phyloP scores from a whole-genome alignment of 208 protist genomes.

The Crithidia bombi region DNA sequence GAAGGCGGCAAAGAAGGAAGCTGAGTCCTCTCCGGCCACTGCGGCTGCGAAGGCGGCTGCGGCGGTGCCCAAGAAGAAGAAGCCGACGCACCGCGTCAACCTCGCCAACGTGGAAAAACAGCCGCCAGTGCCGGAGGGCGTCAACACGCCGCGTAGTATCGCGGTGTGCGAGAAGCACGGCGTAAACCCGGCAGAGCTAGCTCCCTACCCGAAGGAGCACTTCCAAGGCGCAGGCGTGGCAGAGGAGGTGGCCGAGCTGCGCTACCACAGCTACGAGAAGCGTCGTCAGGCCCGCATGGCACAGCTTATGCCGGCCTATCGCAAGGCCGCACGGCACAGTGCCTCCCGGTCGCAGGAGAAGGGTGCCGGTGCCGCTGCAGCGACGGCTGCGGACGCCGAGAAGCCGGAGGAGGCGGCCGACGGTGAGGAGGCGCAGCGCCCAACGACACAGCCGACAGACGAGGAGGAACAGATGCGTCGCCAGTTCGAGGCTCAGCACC shows the following conservation, averaged over 20 bases:
- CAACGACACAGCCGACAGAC: constrained; percentile 8
- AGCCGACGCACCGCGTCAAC: constrained; percentile 32
- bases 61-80: constrained; percentile 28
- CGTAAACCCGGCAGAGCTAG: constrained; percentile 62
- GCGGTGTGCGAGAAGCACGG: constrained; percentile 57
- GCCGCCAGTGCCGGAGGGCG: constrained; percentile 44
- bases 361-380: not conserved
- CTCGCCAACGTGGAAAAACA: constrained; percentile 57
- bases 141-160: constrained; percentile 80
- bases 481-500: constrained; percentile 43
- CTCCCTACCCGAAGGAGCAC: constrained; percentile 38
- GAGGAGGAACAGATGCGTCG: constrained; percentile 37
- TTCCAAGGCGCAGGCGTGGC: constrained; percentile 57
- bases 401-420: not conserved
- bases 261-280: constrained; percentile 72
- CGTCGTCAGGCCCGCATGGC: constrained; percentile 59
- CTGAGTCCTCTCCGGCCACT: constrained; percentile 8
- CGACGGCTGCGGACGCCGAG: not conserved
- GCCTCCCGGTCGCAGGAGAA: constrained; percentile 4
- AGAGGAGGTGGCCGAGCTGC: constrained; percentile 51
- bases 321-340: not conserved
- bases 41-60: constrained; percentile 5
- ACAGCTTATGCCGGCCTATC: constrained; percentile 43
- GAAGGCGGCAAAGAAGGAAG: constrained; percentile 14
- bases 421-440: constrained; percentile 8